These are phyloP conservation scores for Boletus rubropictus DNA, from an alignment of 768 basidiomycete genomes.

Conservation along the genomic window DNA sequence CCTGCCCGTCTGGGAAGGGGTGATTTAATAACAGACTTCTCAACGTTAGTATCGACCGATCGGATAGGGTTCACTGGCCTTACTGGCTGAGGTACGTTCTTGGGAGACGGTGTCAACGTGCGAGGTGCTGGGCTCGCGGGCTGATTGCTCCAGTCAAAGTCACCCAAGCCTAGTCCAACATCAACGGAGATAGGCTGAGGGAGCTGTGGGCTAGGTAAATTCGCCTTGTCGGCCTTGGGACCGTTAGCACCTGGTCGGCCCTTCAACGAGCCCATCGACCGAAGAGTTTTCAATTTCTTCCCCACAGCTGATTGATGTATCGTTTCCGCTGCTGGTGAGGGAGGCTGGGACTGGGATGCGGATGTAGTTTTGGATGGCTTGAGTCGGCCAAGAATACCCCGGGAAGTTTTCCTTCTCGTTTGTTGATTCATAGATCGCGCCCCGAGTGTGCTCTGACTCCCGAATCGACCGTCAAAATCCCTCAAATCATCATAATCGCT, in stretches of 20 bases:
- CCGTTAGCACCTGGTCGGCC: constrained; percentile 35
- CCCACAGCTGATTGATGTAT: constrained; percentile 29
- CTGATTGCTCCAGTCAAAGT: constrained; percentile 46
- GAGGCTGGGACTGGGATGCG: constrained; percentile 40
- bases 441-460: constrained; percentile 70
- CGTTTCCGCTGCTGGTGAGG: constrained; percentile 39
- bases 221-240: constrained; percentile 32
- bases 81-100: constrained; percentile 14
- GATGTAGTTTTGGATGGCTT: constrained; percentile 41
- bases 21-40: constrained; percentile 33
- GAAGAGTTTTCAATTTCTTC: constrained; percentile 64
- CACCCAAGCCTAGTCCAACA: constrained; percentile 49
- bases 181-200: constrained; percentile 53
- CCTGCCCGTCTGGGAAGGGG: constrained; percentile 44
- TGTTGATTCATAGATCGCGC: constrained; percentile 35
- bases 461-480: constrained; percentile 84
- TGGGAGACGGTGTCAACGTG: constrained; percentile 17
- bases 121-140: constrained; percentile 12
- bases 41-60: constrained; percentile 25
- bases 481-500: constrained; percentile 85
- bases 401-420: constrained; percentile 55
- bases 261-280: constrained; percentile 78
- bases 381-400: constrained; percentile 60
- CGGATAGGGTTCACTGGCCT: constrained; percentile 14
- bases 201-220: constrained; percentile 44